Evolutionary conservation across 2,329 filamentous ascomycete genomes (phyloP), one percentile per base, ranked within the genome.

Genomic region (Stromatinia cepivora): DNA sequence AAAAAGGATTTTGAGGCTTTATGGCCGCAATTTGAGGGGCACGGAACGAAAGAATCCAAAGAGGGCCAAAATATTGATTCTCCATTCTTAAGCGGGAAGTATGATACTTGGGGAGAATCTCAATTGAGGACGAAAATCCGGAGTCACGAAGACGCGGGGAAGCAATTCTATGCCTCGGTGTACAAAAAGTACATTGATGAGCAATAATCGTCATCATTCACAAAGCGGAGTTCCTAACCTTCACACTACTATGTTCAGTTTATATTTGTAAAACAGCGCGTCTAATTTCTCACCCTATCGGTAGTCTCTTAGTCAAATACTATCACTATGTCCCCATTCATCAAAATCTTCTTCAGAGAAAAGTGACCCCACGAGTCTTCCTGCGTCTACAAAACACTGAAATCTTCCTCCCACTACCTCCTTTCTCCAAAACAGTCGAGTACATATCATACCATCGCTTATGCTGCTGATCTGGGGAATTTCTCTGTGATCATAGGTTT

Each of bases 91-190:
- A 64, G n/a, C 3, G 28, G 66, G 36, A 69, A 56, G 5, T 69
- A 69, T 48, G 22, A 69, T 9, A 69, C 58, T 4, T 69, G 58
- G 66, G 66, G 66, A 34, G 66, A 69, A 64, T 69, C 66, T 45
- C 66, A 69, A 28, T n/a, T 69, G 17, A 69, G 66, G 20, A 69
- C 66, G 3, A 69, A 69, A n/a, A n/a, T 69, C 46, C 20, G 66
- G 17, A 69, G 66, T n/a, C 66, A 69, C 13, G 34, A 13, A 22
- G 58, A 64, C 4, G 50, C 50, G 0, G 66, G 66, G 4, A 63
- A 46, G 11, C 56, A 50, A 8, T 67, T 70, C 48, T 66, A 70
- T 54, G 17, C 39, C 25, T 4, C 39, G 22, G 42, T 64, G 31
- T 69, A 48, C 31, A 58, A 69, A 7, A 57, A 69, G 25, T 69